Percentiles rank a stretch among this genome's conserved stretches.
Conservation (phyloP, 2,329 filamentous ascomycete genomes). For the Aspergillus eucalypticola region DNA sequence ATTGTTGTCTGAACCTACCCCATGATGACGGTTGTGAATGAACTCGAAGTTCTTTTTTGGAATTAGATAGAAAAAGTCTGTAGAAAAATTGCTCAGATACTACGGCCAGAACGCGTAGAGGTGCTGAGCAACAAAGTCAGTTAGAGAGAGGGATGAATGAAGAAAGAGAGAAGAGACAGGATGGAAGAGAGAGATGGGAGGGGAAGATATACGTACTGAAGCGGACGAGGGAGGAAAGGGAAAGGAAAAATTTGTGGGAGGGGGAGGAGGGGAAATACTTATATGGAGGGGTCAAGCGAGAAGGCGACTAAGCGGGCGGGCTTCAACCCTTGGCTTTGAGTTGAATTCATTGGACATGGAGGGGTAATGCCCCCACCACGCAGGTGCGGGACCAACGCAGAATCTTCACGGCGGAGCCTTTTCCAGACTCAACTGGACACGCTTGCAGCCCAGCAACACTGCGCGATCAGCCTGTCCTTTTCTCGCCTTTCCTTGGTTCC, state of each 20-base stretch:
- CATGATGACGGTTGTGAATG: constrained; percentile 55
- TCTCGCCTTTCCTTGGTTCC: constrained; percentile 30
- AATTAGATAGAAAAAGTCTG: constrained; percentile 48
- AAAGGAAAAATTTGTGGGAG: constrained; percentile 43
- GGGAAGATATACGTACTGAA: constrained; percentile 48
- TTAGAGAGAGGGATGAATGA: constrained; percentile 29
- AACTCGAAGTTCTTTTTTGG: constrained; percentile 49
- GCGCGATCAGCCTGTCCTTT: constrained; percentile 4
- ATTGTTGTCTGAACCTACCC: constrained; percentile 52
- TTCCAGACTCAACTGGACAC: constrained; percentile 11
- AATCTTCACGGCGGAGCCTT: constrained; percentile 35
- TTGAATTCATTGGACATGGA: constrained; percentile 31
- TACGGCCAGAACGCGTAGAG: constrained; percentile 54
- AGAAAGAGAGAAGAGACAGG: constrained; percentile 17
- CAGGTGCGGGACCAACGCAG: constrained; percentile 30
- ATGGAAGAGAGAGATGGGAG: constrained; percentile 16
- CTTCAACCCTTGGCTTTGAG: constrained; percentile 34
- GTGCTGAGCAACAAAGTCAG: constrained; percentile 44
- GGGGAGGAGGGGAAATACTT: constrained; percentile 47
- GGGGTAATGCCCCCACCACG: constrained; percentile 29
- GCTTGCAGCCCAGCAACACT: constrained; percentile 11
- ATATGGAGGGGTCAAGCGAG: constrained; percentile 50
- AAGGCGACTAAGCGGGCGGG: constrained; percentile 38
- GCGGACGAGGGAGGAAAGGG: constrained; percentile 43
- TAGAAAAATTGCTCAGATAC: constrained; percentile 49